Conservation (phyloP, 805 yeast genomes). For the Groenewaldozyma salmanticensis region DNA sequence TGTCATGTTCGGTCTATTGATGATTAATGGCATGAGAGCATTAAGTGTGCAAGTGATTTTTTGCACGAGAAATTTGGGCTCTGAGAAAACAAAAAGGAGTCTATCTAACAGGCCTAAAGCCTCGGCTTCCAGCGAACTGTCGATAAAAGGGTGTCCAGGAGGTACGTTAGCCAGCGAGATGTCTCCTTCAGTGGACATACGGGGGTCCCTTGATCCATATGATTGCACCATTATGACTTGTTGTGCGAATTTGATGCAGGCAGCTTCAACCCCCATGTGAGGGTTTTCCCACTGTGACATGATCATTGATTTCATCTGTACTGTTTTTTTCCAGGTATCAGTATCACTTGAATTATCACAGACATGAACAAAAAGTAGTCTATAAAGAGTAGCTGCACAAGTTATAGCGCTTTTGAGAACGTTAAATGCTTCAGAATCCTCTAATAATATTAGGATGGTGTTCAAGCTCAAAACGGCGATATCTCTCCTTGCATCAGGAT, state of each 20-base stretch:
- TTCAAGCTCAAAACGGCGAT: constrained; percentile 24
- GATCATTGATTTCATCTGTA: constrained; percentile 47
- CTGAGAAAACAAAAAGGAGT: constrained; percentile 45
- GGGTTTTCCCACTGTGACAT: constrained; percentile 45
- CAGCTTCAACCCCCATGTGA: constrained; percentile 47
- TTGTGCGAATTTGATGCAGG: constrained; percentile 65
- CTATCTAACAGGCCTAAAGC: constrained; percentile 60
- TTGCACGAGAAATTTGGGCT: constrained; percentile 46
- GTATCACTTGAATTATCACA: constrained; percentile 29
- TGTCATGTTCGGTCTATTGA: constrained; percentile 50
- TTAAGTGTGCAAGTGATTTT: constrained; percentile 60
- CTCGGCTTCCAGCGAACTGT: constrained; percentile 55
- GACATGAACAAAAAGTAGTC: constrained; percentile 36
- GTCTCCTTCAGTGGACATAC: constrained; percentile 22
- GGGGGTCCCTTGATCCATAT: constrained; percentile 29
- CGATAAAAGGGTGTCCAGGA: constrained; percentile 56
- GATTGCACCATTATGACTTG: constrained; percentile 47
- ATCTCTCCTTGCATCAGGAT: constrained; percentile 15
- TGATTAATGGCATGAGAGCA: constrained; percentile 52
- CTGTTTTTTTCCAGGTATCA: constrained; percentile 46
- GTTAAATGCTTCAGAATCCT: constrained; percentile 15
- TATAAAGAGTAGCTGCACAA: constrained; percentile 36
- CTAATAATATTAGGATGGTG: constrained; percentile 19
- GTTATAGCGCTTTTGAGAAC: constrained; percentile 32
- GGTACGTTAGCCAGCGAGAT: constrained; percentile 44